Evolutionary conservation across 371 early-diverging fungal genomes (phyloP).

Genomic region (Mucor racemosus): DNA sequence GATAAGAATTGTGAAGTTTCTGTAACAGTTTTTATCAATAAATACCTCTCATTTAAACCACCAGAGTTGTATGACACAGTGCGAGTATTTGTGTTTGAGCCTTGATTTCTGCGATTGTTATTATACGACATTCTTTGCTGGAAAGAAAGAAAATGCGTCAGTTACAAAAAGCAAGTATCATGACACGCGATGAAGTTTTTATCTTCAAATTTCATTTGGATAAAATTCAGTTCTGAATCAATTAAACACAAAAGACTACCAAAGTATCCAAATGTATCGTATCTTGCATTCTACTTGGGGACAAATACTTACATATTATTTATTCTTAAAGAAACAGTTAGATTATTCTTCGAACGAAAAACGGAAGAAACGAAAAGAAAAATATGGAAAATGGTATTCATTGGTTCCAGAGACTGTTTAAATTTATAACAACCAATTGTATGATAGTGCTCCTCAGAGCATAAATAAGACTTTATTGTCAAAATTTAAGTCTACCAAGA

Average conservation of each 20-base stretch:
- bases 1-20: not conserved
- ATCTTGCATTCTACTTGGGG: not conserved
- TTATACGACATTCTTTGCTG: slow-evolving; percentile 18
- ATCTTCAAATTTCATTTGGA: not conserved
- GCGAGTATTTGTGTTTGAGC: slow-evolving; percentile 12
- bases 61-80: slow-evolving; percentile 34
- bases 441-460: too few species aligned
- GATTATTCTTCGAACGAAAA: not conserved
- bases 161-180: not conserved
- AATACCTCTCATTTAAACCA: slow-evolving; percentile 54
- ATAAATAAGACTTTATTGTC: too few species aligned
- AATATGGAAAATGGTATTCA: not conserved
- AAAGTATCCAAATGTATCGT: not conserved
- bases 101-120: slow-evolving; percentile 20
- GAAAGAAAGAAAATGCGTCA: slow-evolving; percentile 1
- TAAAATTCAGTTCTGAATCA: not conserved
- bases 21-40: too few species aligned
- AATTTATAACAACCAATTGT: not conserved
- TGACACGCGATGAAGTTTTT: not conserved
- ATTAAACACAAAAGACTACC: not conserved
- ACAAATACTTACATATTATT: not conserved
- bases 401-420: not conserved
- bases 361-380: not conserved
- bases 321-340: not conserved
- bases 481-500: not conserved